Percentiles rank a stretch among this genome's conserved stretches.
Conservation (phyloP, 2,329 filamentous ascomycete species). For the Colletotrichum tropicale region DNA sequence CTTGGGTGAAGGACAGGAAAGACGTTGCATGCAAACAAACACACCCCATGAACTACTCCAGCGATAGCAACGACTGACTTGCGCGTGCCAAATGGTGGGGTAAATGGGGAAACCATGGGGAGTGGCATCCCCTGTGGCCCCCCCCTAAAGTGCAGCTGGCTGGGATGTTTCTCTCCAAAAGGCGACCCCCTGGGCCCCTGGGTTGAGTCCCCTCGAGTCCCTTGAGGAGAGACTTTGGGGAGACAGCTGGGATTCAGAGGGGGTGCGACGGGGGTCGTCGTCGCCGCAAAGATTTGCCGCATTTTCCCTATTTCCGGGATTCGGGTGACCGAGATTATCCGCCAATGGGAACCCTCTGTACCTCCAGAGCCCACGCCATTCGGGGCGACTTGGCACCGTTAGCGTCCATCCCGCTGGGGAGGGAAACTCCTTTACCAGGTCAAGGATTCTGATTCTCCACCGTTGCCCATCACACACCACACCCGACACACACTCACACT, state of each 20-base stretch:
- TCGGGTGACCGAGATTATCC: conserved; percentile 14
- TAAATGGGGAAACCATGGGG: conserved; percentile 18
- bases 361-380: not conserved
- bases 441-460: not conserved
- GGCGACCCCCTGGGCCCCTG: not conserved
- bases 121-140: not conserved
- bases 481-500: not conserved
- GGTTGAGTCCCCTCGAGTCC: not conserved
- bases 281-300: conserved; percentile 18
- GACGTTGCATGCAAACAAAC: not conserved
- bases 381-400: conserved; percentile 11
- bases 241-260: not conserved
- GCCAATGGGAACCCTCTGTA: conserved; percentile 10
- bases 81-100: conserved; percentile 18
- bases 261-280: not conserved
- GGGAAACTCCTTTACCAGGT: conserved; percentile 1
- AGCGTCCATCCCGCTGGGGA: conserved; percentile 2
- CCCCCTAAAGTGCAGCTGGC: not conserved
- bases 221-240: not conserved
- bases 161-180: not conserved
- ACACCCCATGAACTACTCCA: not conserved
- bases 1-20: not conserved
- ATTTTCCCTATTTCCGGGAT: conserved; percentile 22
- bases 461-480: not conserved
- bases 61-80: not conserved